A percentile compares a stretch with the other conserved stretches of the same genome.
Conservation (phyloP, 2,329 filamentous ascomycete genomes). For the Lecanicillium sp. region DNA sequence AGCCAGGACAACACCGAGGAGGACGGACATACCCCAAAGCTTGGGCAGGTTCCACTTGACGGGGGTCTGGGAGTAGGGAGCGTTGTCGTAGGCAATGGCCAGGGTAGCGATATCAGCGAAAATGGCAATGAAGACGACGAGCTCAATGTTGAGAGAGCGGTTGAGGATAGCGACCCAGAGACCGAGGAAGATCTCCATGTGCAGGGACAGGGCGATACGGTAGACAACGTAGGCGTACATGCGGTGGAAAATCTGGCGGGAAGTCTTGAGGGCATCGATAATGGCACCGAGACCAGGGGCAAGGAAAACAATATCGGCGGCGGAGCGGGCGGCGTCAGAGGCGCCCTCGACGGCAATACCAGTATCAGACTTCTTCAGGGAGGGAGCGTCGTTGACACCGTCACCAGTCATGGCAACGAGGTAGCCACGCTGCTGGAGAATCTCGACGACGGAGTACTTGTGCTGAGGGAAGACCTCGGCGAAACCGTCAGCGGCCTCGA, state of each 20-base stretch:
- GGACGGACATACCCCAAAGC: constrained; percentile 86
- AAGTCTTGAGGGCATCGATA: constrained; percentile 87
- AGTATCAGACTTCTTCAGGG: constrained; percentile 91
- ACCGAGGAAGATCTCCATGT: constrained; percentile 85
- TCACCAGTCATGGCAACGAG: constrained; percentile 95
- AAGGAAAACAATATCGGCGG: constrained; percentile 90
- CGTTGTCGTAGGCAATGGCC: constrained; percentile 90
- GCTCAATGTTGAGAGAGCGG: constrained; percentile 72
- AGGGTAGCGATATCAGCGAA: constrained; percentile 90
- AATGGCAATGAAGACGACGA: constrained; percentile 91
- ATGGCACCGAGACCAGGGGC: constrained; percentile 86
- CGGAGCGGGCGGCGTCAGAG: constrained; percentile 83
- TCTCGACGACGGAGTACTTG: constrained; percentile 92
- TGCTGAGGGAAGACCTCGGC: constrained; percentile 92
- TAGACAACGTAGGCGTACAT: constrained; percentile 97
- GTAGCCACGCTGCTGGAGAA: constrained; percentile 87
- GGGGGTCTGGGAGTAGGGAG: constrained; percentile 74
- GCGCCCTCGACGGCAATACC: constrained; percentile 92
- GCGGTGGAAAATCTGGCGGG: constrained; percentile 90
- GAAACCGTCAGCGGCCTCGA: constrained; percentile 91
- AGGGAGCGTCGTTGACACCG: constrained; percentile 89
- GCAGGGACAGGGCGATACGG: constrained; percentile 85
- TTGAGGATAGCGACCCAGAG: constrained; percentile 89
- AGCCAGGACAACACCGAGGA: constrained; percentile 74
- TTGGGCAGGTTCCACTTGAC: constrained; percentile 95